Conservation (phyloP, 2,329 filamentous ascomycete species). For the Phyllosticta paracitricarpa region DNA sequence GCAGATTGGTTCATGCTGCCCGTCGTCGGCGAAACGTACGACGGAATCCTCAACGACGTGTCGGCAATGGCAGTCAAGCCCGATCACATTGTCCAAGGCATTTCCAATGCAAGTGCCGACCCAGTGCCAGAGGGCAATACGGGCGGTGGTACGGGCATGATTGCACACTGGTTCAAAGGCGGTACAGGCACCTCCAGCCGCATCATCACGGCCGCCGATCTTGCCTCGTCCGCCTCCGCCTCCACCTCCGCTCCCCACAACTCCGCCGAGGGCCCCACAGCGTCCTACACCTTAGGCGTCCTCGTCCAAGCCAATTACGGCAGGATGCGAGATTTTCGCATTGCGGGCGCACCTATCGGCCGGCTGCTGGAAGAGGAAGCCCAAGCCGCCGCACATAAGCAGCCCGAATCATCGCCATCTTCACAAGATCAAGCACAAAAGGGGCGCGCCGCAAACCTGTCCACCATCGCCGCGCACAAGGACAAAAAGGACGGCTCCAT, state of each 20-base stretch:
- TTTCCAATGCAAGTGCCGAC: constrained; percentile 41
- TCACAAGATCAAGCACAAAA: constrained; percentile 3
- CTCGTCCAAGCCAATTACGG: constrained; percentile 61
- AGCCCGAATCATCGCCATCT: constrained; percentile 1
- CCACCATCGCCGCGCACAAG: constrained; percentile 25
- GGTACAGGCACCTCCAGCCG: constrained; percentile 55
- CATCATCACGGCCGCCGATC: constrained; percentile 30
- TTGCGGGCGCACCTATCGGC: constrained; percentile 53
- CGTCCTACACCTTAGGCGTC: constrained; percentile 47
- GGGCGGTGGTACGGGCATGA: constrained; percentile 60
- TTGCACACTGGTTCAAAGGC: constrained; percentile 56
- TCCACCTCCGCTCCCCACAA: constrained; percentile 17
- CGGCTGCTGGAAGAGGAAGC: constrained; percentile 42
- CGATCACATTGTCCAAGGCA: constrained; percentile 44
- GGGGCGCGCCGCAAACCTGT: constrained; percentile 19
- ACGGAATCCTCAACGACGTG: constrained; percentile 51
- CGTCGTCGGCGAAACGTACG: constrained; percentile 53
- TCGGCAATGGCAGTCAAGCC: constrained; percentile 45
- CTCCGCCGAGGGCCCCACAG: not conserved
- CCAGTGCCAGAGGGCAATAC: constrained; percentile 51
- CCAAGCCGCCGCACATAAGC: constrained; percentile 25
- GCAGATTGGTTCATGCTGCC: constrained; percentile 47
- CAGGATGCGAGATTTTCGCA: constrained; percentile 43
- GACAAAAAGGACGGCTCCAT: constrained; percentile 52
- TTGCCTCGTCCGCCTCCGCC: constrained; percentile 11